Percentiles rank a stretch among this genome's conserved stretches.
Evolutionary conservation across 1,139 yeast genomes (phyloP).

Genomic region (Eremothecium cymbalariae): DNA sequence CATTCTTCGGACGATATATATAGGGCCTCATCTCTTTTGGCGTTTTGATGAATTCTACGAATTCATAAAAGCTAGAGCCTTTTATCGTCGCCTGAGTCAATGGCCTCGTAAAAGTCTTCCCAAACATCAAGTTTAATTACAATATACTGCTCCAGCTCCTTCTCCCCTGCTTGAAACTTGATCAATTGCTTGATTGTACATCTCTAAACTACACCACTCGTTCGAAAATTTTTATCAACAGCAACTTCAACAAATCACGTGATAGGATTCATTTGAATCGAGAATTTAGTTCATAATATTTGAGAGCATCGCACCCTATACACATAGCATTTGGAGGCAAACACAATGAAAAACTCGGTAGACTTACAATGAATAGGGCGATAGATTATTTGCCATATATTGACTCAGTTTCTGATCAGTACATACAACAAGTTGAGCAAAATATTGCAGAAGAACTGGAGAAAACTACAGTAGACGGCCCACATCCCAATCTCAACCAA

Average conservation of each 20-base stretch:
- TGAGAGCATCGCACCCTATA: too few relatives aligned
- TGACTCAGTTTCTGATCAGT: conserved; percentile 5
- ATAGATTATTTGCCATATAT: conserved; percentile 8
- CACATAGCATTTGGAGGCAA: too few relatives aligned
- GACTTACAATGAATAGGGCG: too few relatives aligned
- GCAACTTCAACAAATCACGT: neutral
- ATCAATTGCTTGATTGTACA: too few relatives aligned
- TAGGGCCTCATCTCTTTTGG: conserved; percentile 31
- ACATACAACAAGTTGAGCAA: conserved; percentile 10
- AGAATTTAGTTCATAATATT: neutral
- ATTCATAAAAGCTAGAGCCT: neutral
- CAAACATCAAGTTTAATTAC: too few relatives aligned
- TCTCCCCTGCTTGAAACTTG: too few relatives aligned
- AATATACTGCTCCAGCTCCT: too few relatives aligned
- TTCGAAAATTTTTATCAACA: neutral
- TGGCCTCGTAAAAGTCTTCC: conserved; percentile 4
- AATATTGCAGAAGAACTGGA: conserved; percentile 11
- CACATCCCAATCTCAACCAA: conserved; percentile 15
- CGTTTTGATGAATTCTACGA: conserved; percentile 7
- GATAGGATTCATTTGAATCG: neutral
- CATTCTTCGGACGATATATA: conserved; percentile 40
- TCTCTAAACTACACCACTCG: neutral
- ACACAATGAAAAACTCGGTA: too few relatives aligned
- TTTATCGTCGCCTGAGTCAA: conserved; percentile 1
- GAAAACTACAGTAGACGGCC: conserved; percentile 3